Conservation (phyloP, 257 asterid genomes). For the Solanum infundibuliforme region DNA sequence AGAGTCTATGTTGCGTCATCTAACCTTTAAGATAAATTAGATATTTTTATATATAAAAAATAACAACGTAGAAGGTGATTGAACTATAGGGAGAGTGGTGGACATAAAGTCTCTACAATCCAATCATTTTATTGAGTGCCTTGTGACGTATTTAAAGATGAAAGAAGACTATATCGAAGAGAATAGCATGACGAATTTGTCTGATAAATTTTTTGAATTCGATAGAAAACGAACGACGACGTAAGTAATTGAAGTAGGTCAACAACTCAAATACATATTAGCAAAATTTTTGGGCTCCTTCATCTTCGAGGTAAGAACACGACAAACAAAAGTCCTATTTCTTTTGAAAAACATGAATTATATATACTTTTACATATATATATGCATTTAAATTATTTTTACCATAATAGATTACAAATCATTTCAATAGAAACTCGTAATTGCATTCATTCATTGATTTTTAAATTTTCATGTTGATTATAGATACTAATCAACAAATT, state of each 20-base stretch:
- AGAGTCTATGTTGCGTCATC: background rate
- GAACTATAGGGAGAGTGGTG: background rate
- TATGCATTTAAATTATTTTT: background rate
- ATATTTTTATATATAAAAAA: too few relatives aligned
- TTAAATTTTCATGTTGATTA: too few relatives aligned
- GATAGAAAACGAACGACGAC: background rate
- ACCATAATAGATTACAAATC: too few relatives aligned
- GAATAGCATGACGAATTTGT: background rate
- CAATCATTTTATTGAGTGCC: background rate
- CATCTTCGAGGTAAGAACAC: background rate
- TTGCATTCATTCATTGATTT: too few relatives aligned
- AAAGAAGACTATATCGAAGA: background rate
- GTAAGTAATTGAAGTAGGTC: background rate
- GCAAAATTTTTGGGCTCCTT: background rate
- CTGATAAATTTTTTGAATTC: background rate
- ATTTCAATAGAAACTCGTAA: too few relatives aligned
- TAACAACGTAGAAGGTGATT: background rate
- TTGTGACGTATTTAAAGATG: background rate
- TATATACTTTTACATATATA: too few relatives aligned
- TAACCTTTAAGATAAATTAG: background rate
- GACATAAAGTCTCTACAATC: background rate
- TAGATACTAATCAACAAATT: too few relatives aligned
- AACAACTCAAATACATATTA: background rate
- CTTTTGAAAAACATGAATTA: background rate
- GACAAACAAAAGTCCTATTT: background rate